Conservation (phyloP, 2,329 filamentous ascomycete species). For the Monilinia vaccinii-corymbosi region DNA sequence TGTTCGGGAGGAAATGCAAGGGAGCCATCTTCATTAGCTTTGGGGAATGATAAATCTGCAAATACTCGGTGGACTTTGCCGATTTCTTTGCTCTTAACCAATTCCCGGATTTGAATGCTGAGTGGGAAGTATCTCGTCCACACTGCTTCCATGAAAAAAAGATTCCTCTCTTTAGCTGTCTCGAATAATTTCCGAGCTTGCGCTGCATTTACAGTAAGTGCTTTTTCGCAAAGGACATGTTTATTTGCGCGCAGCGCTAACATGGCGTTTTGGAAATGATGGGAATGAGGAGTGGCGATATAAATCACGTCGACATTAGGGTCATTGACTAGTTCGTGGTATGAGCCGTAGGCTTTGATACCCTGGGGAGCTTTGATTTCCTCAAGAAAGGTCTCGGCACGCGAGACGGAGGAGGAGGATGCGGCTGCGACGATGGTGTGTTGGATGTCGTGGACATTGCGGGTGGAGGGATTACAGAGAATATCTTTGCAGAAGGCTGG, state of each 20-base stretch:
- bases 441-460: slow-evolving; percentile 49
- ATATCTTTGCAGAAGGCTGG: slow-evolving; percentile 53
- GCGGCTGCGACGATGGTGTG: slow-evolving; percentile 57
- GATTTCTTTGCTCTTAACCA: slow-evolving; percentile 32
- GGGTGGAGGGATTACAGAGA: slow-evolving; percentile 49
- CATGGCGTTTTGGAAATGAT: slow-evolving; percentile 63
- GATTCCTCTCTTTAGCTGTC: slow-evolving; percentile 49
- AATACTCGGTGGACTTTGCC: slow-evolving; percentile 37
- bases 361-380: slow-evolving; percentile 44
- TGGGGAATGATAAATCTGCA: slow-evolving; percentile 36
- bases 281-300: slow-evolving; percentile 62
- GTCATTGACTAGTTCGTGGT: slow-evolving; percentile 56
- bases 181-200: slow-evolving; percentile 52
- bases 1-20: slow-evolving; percentile 35
- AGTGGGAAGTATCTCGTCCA: slow-evolving; percentile 66
- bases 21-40: slow-evolving; percentile 43
- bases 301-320: slow-evolving; percentile 60
- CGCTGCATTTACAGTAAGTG: slow-evolving; percentile 59
- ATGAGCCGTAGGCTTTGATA: slow-evolving; percentile 57
- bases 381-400: slow-evolving; percentile 53
- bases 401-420: slow-evolving; percentile 50
- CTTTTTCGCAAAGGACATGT: slow-evolving; percentile 63
- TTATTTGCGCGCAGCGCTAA: slow-evolving; percentile 57
- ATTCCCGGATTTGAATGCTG: slow-evolving; percentile 47
- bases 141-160: slow-evolving; percentile 57